These are phyloP conservation scores for Xylaria curta DNA, from an alignment of 495 filamentous ascomycete species.

Conservation along the genomic window DNA sequence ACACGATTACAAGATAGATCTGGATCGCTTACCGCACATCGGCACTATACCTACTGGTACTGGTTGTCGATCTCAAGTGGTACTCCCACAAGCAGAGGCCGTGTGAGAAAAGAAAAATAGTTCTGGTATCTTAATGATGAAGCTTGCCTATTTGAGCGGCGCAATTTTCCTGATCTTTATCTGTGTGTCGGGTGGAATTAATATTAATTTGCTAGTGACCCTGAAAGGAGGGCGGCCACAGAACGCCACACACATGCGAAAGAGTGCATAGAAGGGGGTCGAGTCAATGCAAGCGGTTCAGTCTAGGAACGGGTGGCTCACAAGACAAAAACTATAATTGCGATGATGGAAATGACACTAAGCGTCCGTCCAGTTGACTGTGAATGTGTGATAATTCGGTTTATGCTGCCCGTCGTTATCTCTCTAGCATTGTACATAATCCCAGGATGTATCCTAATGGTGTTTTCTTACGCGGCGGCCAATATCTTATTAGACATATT, in stretches of 20 bases:
- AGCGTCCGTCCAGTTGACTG: background rate
- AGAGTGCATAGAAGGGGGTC: background rate
- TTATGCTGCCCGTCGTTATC: background rate
- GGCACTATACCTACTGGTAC: background rate
- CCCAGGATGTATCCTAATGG: background rate
- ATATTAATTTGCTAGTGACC: slow-evolving; percentile 4
- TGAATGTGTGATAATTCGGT: slow-evolving; percentile 1
- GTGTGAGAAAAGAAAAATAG: slow-evolving; percentile 16
- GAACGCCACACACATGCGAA: background rate
- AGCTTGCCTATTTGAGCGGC: slow-evolving; percentile 13
- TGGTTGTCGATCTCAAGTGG: slow-evolving; percentile 6
- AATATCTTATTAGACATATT: background rate
- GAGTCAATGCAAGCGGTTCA: background rate
- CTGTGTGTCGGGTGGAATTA: slow-evolving; percentile 18
- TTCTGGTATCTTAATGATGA: slow-evolving; percentile 29
- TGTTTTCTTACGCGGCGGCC: background rate
- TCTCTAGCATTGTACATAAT: background rate
- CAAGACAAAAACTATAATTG: slow-evolving; percentile 2
- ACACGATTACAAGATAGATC: slow-evolving; percentile 25
- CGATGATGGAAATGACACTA: slow-evolving; percentile 1
- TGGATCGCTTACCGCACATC: slow-evolving; percentile 19
- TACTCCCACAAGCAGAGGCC: background rate
- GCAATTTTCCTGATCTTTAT: background rate
- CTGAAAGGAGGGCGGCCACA: background rate
- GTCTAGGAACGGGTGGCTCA: slow-evolving; percentile 8